These are phyloP conservation scores for Rhynchospora pubera DNA, from an alignment of 176 grass and related monocot genomes.

Conservation along the genomic window DNA sequence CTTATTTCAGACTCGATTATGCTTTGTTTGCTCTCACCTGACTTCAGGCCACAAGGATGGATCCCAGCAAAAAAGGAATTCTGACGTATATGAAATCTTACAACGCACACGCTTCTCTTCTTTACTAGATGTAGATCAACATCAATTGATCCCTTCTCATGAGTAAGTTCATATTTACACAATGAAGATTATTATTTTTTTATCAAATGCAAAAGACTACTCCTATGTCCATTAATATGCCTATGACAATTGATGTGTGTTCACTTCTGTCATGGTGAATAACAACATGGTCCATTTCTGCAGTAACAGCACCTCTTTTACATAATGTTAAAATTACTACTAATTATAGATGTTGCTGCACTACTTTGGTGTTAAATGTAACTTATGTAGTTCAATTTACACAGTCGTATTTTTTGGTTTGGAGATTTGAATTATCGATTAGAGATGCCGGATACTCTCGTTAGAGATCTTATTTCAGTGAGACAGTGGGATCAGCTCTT, in stretches of 20 bases:
- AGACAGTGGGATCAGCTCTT: constrained; percentile 49
- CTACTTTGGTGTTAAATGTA: constrained; percentile 14
- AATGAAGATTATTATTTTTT: background rate
- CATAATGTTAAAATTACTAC: background rate
- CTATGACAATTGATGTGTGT: background rate
- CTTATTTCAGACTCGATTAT: constrained; percentile 54
- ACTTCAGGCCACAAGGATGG: constrained; percentile 51
- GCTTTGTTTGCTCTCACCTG: constrained; percentile 70
- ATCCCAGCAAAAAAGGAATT: constrained; percentile 47
- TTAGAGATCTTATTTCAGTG: constrained; percentile 28
- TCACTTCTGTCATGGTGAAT: background rate
- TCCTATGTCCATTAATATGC: background rate
- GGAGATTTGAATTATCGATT: constrained; percentile 70
- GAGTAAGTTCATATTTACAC: constrained; percentile 48
- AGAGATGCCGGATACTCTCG: constrained; percentile 38
- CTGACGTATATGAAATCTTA: constrained; percentile 46
- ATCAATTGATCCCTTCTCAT: constrained; percentile 49
- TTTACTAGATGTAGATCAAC: constrained; percentile 20
- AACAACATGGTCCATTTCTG: background rate
- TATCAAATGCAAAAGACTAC: background rate
- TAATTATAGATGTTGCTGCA: background rate
- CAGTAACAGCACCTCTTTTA: background rate
- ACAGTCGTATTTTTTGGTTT: constrained; percentile 66
- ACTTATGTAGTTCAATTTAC: constrained; percentile 25
- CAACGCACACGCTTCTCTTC: constrained; percentile 45